A percentile compares a stretch with the other conserved stretches of the same genome.
These are phyloP conservation scores for Ceratobasidium papillatum DNA, from an alignment of 1,284 basidiomycete species.

Conservation along the genomic window DNA sequence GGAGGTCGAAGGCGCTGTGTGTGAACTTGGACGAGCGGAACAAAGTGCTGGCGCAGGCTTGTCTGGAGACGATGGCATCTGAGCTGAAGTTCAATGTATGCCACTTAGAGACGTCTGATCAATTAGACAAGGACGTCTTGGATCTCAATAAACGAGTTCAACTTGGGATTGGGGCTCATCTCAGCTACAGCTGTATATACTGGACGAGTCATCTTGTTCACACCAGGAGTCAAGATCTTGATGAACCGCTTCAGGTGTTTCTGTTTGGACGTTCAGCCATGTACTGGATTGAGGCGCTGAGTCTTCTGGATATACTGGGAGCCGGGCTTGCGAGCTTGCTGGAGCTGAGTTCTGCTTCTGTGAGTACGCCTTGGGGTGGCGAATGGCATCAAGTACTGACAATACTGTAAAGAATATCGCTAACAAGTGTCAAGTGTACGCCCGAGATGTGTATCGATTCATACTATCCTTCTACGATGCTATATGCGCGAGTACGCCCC, in stretches of 20 bases:
- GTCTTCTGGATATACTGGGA: not conserved
- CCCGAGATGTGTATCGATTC: not conserved
- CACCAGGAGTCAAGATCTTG: not conserved
- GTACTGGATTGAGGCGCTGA: slow-evolving; percentile 10
- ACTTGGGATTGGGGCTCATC: not conserved
- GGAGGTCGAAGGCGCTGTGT: not conserved
- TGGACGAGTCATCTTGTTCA: not conserved
- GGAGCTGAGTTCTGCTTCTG: not conserved
- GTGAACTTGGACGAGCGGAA: not conserved
- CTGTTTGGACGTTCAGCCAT: not conserved
- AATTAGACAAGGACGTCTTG: not conserved
- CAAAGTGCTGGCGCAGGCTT: not conserved
- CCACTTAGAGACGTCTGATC: not conserved
- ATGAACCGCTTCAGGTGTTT: not conserved
- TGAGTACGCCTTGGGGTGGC: not conserved
- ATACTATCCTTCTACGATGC: not conserved
- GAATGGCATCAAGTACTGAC: too few species aligned
- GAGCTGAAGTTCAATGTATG: slow-evolving; percentile 11
- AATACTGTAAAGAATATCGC: too few species aligned
- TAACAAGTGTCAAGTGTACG: too few species aligned
- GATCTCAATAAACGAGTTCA: not conserved
- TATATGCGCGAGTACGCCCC: not conserved
- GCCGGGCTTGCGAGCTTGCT: not conserved
- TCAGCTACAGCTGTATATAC: not conserved
- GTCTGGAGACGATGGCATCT: not conserved